Base-by-base conservation (phyloP, 176 grass and related monocot genomes). In the Luzula sylvatica region DNA sequence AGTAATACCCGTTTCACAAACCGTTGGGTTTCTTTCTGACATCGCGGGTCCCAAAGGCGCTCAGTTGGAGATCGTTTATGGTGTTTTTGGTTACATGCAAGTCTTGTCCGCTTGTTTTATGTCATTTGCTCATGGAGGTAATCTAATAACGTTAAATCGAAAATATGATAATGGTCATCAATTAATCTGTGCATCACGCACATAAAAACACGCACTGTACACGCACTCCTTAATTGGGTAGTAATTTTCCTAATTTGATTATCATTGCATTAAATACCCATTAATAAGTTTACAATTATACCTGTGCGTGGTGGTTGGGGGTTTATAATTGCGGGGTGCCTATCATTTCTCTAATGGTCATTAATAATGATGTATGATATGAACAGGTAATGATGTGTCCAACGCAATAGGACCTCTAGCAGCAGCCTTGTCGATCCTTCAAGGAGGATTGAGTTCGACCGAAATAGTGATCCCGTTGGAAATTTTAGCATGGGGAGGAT, bases 51-150 rank as follows among this genome's bases (percentile, higher is more conserved):
- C 81, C 15, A 90, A 52, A 39, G 92, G 92, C 38, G 86, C 86
- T 48, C 92, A 98, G 68, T 50, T 98, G 40, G 75, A 98, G 72
- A 98, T 98, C 26, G 92, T 98, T 13, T 98, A 98, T 12, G 65
- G 86, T 8, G 81, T 98, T 23, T 90, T 98, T 46, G 86, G 86
- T 28, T 86, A 98, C 71, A 83, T 98, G 92, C 92, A 98, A 58
- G 69, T 98, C 28, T 50, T 98, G 46, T 98, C 92, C 41, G 92
- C 92, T 57, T 98, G 92, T 57, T 98, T 98, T 81, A 98, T 98
- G 92, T 98, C 92, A 51, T 90, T 98, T 39, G 86, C 86, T 54
- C 92, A 98, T 20, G 92, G 92, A 51, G 86, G 81, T 22, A 35
- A 35, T n/a, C n/a, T n/a, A n/a, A n/a, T n/a, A n/a, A n/a, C n/a